Conservation (phyloP, 2,329 filamentous ascomycete species). For the Clonostachys byssicola region DNA sequence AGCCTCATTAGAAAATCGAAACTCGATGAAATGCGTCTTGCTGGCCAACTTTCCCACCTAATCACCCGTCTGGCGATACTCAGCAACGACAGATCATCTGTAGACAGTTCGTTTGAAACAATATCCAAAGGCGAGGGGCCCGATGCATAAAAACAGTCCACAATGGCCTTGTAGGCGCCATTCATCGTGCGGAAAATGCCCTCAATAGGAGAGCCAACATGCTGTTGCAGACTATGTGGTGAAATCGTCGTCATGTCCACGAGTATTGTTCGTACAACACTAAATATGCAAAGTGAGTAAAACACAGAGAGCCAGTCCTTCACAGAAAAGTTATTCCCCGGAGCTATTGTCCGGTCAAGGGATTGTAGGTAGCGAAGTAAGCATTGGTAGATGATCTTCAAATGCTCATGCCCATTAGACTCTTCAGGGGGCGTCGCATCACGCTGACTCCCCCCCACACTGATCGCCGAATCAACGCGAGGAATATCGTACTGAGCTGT, state of each 20-base stretch:
- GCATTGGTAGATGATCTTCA: constrained; percentile 43
- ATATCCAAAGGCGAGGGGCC: constrained; percentile 40
- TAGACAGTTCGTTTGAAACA: constrained; percentile 22
- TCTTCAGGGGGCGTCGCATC: constrained; percentile 27
- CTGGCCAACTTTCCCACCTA: constrained; percentile 39
- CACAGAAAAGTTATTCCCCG: constrained; percentile 28
- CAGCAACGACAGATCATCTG: constrained; percentile 39
- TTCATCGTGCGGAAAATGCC: constrained; percentile 24
- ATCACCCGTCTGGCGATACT: constrained; percentile 38
- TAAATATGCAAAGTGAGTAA: constrained; percentile 55
- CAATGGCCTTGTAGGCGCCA: constrained; percentile 45
- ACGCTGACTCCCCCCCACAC: neutral
- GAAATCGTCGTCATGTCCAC: constrained; percentile 30
- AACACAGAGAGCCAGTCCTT: constrained; percentile 48
- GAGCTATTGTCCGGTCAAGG: constrained; percentile 40
- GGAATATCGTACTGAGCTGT: constrained; percentile 49
- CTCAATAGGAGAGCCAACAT: neutral
- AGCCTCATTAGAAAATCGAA: constrained; percentile 45
- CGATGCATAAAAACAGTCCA: constrained; percentile 39
- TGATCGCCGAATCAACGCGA: constrained; percentile 23
- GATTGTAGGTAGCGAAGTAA: constrained; percentile 47
- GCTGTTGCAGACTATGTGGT: constrained; percentile 3
- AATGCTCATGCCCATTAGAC: constrained; percentile 40
- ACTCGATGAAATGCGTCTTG: constrained; percentile 38
- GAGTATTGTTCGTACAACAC: constrained; percentile 46